phyloP scores from a whole-genome alignment of 2,329 filamentous ascomycete genomes.

The Spiromastix sp. region DNA sequence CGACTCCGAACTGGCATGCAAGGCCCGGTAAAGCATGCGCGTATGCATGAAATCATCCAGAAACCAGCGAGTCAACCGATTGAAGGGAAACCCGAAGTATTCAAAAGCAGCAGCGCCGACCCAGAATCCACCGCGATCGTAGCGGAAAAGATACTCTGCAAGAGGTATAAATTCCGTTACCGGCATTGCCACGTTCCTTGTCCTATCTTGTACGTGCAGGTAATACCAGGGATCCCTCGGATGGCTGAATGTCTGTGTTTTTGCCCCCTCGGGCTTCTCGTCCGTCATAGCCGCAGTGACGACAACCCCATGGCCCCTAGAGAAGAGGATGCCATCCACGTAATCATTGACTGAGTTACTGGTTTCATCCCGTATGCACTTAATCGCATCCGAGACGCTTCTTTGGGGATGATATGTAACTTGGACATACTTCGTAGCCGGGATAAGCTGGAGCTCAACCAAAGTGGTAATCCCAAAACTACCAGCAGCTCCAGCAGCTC shows the following conservation, averaged over 20 bases:
- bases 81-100: conserved; percentile 50
- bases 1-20: conserved; percentile 45
- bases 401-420: conserved; percentile 50
- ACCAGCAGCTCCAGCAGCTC: conserved; percentile 49
- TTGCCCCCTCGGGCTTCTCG: conserved; percentile 21
- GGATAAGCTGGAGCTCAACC: conserved; percentile 47
- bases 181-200: not conserved
- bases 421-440: conserved; percentile 47
- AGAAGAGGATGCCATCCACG: conserved; percentile 57
- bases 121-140: conserved; percentile 53
- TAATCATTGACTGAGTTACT: not conserved
- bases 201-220: conserved; percentile 44
- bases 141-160: conserved; percentile 45
- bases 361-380: not conserved
- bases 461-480: conserved; percentile 53
- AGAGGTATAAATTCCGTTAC: conserved; percentile 27
- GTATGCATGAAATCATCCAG: conserved; percentile 51
- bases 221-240: conserved; percentile 64
- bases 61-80: conserved; percentile 43
- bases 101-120: conserved; percentile 44
- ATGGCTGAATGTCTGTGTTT: conserved; percentile 43
- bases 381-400: conserved; percentile 34
- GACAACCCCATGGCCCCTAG: conserved; percentile 42
- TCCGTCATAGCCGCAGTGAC: conserved; percentile 49
- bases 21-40: conserved; percentile 47